Conservation (phyloP, 177 flowering plant species). For the Vitis hybrid region DNA sequence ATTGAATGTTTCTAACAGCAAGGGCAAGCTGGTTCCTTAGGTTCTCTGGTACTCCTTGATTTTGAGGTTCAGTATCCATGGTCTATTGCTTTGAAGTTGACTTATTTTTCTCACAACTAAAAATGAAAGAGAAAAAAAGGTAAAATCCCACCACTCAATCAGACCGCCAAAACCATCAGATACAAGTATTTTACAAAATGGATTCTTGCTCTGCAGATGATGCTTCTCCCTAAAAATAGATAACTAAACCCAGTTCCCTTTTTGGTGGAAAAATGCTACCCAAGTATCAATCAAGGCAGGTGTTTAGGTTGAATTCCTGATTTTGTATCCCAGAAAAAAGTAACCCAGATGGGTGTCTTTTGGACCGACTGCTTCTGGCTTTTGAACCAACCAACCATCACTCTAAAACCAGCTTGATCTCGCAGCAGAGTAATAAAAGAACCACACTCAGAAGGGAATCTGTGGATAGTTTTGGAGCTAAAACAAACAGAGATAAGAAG, state of each 20-base stretch:
- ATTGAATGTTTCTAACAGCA: constrained; percentile 74
- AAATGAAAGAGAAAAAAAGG: background rate
- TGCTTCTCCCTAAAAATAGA: constrained; percentile 3
- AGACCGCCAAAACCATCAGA: background rate
- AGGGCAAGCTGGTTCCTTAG: constrained; percentile 70
- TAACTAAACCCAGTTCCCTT: background rate
- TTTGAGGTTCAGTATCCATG: constrained; percentile 20
- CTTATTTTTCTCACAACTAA: background rate
- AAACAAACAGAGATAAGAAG: background rate
- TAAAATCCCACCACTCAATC: constrained; percentile 4
- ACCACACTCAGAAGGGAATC: background rate
- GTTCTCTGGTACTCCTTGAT: constrained; percentile 37
- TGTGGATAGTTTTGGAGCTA: constrained; percentile 2
- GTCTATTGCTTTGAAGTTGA: constrained; percentile 11
- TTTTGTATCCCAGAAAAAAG: constrained; percentile 4
- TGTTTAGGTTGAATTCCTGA: background rate
- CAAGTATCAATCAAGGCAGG: background rate
- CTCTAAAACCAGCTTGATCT: constrained; percentile 8
- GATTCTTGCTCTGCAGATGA: background rate
- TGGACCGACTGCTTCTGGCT: background rate
- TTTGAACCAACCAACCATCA: constrained; percentile 1
- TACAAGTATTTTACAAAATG: background rate
- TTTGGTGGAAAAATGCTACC: background rate
- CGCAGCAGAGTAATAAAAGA: background rate
- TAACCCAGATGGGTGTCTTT: constrained; percentile 7